Base-by-base conservation (phyloP, 306 rosid genomes). In the Vachellia collinsii region DNA sequence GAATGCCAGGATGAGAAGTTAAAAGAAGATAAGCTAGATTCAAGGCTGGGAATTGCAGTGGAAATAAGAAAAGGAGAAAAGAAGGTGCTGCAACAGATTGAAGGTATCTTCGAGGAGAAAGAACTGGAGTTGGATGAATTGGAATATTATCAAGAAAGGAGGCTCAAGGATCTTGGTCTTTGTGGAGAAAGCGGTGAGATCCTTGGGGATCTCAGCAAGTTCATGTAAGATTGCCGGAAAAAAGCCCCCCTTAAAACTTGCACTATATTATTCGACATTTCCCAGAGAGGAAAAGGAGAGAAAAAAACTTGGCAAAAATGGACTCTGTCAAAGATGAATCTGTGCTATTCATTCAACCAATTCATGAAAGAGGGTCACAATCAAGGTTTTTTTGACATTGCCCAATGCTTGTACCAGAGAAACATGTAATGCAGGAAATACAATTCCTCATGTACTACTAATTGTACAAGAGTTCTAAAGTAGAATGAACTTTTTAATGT, bases 111-210 rank as follows among this genome's bases (percentile, higher is more conserved):
- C 86, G 70, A 83, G 83, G 88, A 78, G 78, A 91, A 94, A 84
- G 97, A 95, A 75, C 48, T 38, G 44, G 99, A 89, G 74, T 76
- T 95, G 83, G 79, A 84, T 81, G 62, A 72, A 76, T 85, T 93
- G 80, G 93, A 91, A 83, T 95, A 91, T 72, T 93, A 95, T 80
- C 99, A 91, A 74, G 98, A 95, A 83, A 88, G 99, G 80, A 88
- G 98, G 88, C 97, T 95, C 82, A 90, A 93, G 92, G 97, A 95
- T 38, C 98, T 95, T 80, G 99, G 99, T 46, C 97, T 95, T n/a
- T 90, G 89, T 9, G 97, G 98, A 41, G 99, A 95, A 86, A 91
- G 41, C 79, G 98, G 94, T 76, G 75, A 95, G 29, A 86, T 93
- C 66, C 89, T 95, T 82, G 99, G 99, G 74, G 88, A 86, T 89